Evolutionary conservation across 2,329 filamentous ascomycete genomes (phyloP), one percentile per base, ranked within the genome.

Genomic region (Colletotrichum godetiae): DNA sequence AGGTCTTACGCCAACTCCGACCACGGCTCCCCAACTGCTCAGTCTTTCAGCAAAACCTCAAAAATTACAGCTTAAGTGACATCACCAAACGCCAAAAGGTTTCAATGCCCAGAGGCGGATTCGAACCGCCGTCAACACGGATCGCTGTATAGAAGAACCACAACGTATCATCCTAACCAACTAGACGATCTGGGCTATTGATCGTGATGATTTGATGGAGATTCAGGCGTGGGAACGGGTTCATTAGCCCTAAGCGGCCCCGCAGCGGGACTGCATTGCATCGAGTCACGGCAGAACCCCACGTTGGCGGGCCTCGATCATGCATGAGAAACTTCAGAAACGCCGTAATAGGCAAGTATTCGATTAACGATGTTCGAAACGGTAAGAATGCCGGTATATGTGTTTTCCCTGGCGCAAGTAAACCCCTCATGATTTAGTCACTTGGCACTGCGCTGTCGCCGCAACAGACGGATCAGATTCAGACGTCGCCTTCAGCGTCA

Each of bases 401-500:
- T 46, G 19, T 46, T 42, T 42, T 15, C 13, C 42, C 8, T 19
- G 7, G 5, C 42, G 15, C 7, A 46, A 46, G 42, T n/a, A 15
- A 8, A 10, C 6, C 5, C 7, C 19, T 74, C 29, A 75, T 13
- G 56, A 67, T 74, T 80, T 83, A 8, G 62, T 68, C 6, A 85
- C 79, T n/a, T 68, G 74, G 58, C 83, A 85, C 66, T 77, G 75
- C 2, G 80, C 80, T 2, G 77, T 77, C 3, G 77, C 77, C 5
- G 73, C 75, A 12, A 82, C 78, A 4, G 63, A 70, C 2, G 74
- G 70, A 71, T 87, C 81, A 11, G 85, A 86, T 80, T 88, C 86
- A 0, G 86, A 88, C 13, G 80, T 84, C n/a, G 80, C 86, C 33
- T 80, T 83, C 56, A 88, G 68, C 53, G 78, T 86, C 5, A 88